A percentile compares a stretch with the other conserved stretches of the same genome.
These are phyloP conservation scores for Fraxinus albicans DNA, from an alignment of 305 asterid genomes.

Conservation along the genomic window DNA sequence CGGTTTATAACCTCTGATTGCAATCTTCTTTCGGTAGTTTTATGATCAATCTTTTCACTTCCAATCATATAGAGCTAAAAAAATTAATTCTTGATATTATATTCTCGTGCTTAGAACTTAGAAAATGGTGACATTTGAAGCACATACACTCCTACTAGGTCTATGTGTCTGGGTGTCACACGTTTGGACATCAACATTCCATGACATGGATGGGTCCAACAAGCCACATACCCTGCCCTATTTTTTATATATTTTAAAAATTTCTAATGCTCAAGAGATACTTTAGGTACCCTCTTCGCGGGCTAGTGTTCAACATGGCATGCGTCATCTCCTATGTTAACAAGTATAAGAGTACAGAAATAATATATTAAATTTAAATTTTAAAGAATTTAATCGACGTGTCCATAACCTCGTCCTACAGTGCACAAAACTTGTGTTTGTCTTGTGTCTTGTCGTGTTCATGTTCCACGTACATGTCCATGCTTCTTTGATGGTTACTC, in stretches of 20 bases:
- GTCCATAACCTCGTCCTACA: neutral
- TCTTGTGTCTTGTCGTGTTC: neutral
- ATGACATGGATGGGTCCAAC: neutral
- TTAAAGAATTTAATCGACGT: too few species aligned
- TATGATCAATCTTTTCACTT: neutral
- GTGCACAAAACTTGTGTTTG: neutral
- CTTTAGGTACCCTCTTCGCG: neutral
- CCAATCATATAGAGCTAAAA: neutral
- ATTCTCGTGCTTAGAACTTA: neutral
- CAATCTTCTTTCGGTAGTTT: neutral
- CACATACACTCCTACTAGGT: neutral
- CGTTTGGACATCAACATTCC: neutral
- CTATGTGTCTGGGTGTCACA: neutral
- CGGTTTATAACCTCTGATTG: neutral
- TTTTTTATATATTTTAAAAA: too few species aligned
- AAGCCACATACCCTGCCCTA: neutral
- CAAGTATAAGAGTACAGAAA: neutral
- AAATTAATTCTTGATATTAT: neutral
- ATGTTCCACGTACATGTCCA: neutral
- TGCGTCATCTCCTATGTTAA: neutral
- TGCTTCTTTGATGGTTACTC: neutral
- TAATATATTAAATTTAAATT: too few species aligned
- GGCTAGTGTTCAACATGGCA: neutral
- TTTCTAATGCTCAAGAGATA: neutral
- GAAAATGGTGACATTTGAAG: neutral